These are phyloP conservation scores for Phytopythium oedochilum DNA, from an alignment of 352 stramenopile genomes.

Conservation along the genomic window DNA sequence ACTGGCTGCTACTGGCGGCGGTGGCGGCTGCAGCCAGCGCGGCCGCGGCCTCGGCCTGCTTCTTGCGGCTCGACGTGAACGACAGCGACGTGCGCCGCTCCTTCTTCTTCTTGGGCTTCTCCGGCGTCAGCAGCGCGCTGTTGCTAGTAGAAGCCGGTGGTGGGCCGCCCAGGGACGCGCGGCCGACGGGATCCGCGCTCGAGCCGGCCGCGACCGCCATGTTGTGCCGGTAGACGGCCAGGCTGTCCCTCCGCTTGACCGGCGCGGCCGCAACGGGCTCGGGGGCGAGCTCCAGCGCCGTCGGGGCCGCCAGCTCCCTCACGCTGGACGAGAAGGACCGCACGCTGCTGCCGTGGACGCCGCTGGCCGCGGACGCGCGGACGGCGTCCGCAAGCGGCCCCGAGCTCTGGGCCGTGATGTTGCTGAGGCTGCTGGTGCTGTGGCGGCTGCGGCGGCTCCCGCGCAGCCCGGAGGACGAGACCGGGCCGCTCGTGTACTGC, in stretches of 20 bases:
- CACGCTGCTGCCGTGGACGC: not conserved
- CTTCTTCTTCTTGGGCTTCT: conserved; percentile 27
- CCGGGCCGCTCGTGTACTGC: not conserved
- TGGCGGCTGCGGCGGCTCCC: not conserved
- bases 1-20: not conserved
- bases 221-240: conserved; percentile 11
- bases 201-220: not conserved
- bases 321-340: conserved; percentile 2
- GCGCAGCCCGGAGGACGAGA: conserved; percentile 4
- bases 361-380: not conserved
- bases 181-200: not conserved
- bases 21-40: not conserved
- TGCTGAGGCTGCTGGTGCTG: conserved; percentile 3
- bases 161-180: not conserved
- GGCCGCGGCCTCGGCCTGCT: conserved; percentile 10
- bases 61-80: conserved; percentile 34
- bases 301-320: conserved; percentile 2
- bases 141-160: not conserved
- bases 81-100: conserved; percentile 34
- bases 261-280: not conserved
- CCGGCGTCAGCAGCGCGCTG: conserved; percentile 11
- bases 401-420: no score
- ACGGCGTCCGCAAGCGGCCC: no score
- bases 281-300: not conserved
- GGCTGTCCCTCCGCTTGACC: conserved; percentile 2